These are phyloP conservation scores for Hortaea sp. DNA, from an alignment of 2,329 filamentous ascomycete genomes.

Conservation along the genomic window DNA sequence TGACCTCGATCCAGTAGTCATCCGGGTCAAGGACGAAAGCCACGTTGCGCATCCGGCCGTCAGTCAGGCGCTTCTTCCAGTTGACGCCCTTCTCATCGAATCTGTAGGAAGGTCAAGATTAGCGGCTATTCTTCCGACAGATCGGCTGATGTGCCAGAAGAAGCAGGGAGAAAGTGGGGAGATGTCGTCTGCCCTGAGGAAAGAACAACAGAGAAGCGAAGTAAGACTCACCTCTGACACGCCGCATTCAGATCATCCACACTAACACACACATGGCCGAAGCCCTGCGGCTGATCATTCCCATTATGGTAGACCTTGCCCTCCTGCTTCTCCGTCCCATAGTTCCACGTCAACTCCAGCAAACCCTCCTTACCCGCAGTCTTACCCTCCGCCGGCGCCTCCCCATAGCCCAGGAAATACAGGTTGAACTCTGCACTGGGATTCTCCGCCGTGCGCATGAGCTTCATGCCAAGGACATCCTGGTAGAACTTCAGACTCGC, in stretches of 20 bases:
- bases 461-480: constrained; percentile 79
- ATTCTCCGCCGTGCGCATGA: constrained; percentile 64
- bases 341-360: constrained; percentile 81
- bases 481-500: constrained; percentile 44
- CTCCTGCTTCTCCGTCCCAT: constrained; percentile 74
- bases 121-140: no score
- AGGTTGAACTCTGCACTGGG: constrained; percentile 68
- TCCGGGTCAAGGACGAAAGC: constrained; percentile 79
- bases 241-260: constrained; percentile 3
- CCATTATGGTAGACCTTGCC: constrained; percentile 84
- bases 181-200: no score
- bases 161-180: no score
- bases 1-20: constrained; percentile 66
- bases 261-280: constrained; percentile 64
- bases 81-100: constrained; percentile 72
- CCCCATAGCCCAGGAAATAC: constrained; percentile 78
- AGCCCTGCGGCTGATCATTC: constrained; percentile 84
- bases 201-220: no score
- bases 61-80: constrained; percentile 94
- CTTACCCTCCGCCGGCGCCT: constrained; percentile 34
- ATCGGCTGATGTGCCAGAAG: no score
- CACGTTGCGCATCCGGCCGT: constrained; percentile 96
- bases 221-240: neutral
- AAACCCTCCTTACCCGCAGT: constrained; percentile 67
- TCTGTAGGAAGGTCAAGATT: constrained; percentile 24